A percentile compares a stretch with the other conserved stretches of the same genome.
These are phyloP conservation scores for Irpex lacteus DNA, from an alignment of 1,284 basidiomycete species.

Conservation along the genomic window DNA sequence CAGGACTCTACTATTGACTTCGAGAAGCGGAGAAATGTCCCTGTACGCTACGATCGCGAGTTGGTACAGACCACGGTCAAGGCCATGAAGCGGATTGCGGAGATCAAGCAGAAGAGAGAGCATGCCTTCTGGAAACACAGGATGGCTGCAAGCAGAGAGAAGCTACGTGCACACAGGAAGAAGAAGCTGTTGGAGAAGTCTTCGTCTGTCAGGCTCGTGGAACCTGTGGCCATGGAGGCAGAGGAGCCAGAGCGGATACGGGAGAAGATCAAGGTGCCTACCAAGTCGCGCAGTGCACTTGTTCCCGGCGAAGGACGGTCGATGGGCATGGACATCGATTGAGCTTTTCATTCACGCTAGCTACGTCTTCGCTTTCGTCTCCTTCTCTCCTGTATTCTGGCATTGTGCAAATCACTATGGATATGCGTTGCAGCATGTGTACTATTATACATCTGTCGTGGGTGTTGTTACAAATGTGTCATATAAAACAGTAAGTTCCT, in stretches of 20 bases:
- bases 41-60: slow-evolving; percentile 96
- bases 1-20: slow-evolving; percentile 99
- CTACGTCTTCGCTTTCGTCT: slow-evolving; percentile 2
- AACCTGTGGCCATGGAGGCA: slow-evolving; percentile 55
- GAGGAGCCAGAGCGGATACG: slow-evolving; percentile 48
- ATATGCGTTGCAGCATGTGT: slow-evolving; percentile 15
- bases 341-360: slow-evolving; percentile 18
- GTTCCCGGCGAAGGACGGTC: slow-evolving; percentile 73
- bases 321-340: slow-evolving; percentile 84
- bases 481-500: not conserved
- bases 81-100: slow-evolving; percentile 94
- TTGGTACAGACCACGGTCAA: slow-evolving; percentile 92
- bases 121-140: slow-evolving; percentile 94
- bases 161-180: slow-evolving; percentile 63
- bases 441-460: slow-evolving; percentile 18
- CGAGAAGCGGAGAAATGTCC: slow-evolving; percentile 98
- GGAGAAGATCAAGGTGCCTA: slow-evolving; percentile 80
- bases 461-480: slow-evolving; percentile 17
- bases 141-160: slow-evolving; percentile 78
- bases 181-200: slow-evolving; percentile 61
- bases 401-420: slow-evolving; percentile 2
- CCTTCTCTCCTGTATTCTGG: slow-evolving; percentile 3
- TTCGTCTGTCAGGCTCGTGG: slow-evolving; percentile 66
- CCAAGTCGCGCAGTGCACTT: slow-evolving; percentile 69
- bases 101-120: slow-evolving; percentile 91